Conservation (phyloP, 2,329 filamentous ascomycete genomes). For the Cytospora piceae region DNA sequence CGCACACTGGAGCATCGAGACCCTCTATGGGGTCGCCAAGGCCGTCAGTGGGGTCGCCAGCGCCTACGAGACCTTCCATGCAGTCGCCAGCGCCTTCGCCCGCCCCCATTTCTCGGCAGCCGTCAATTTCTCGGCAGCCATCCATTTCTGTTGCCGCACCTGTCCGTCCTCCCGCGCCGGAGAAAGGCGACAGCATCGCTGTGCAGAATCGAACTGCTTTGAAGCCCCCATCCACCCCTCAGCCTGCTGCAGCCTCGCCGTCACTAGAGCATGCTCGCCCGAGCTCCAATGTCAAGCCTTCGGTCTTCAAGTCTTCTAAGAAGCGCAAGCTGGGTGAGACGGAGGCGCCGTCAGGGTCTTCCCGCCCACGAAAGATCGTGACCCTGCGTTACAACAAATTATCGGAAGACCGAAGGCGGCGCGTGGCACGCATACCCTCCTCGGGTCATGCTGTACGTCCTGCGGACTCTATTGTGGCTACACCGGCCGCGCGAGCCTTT, state of each 20-base stretch:
- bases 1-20: slow-evolving; percentile 23
- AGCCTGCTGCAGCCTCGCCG: slow-evolving; percentile 11
- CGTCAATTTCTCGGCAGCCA: slow-evolving; percentile 28
- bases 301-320: slow-evolving; percentile 21
- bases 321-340: slow-evolving; percentile 29
- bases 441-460: slow-evolving; percentile 5
- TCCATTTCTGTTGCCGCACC: slow-evolving; percentile 28
- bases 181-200: slow-evolving; percentile 27
- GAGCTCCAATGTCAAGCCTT: slow-evolving; percentile 8
- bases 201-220: slow-evolving; percentile 24
- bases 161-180: slow-evolving; percentile 16
- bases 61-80: neutral
- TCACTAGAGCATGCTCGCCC: slow-evolving; percentile 20
- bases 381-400: slow-evolving; percentile 21
- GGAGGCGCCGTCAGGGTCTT: slow-evolving; percentile 13
- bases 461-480: slow-evolving; percentile 26
- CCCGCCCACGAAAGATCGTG: slow-evolving; percentile 17
- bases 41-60: slow-evolving; percentile 6
- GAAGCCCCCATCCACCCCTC: slow-evolving; percentile 17
- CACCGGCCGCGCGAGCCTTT: slow-evolving; percentile 24
- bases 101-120: slow-evolving; percentile 14
- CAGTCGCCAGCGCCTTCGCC: slow-evolving; percentile 18
- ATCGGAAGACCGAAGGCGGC: slow-evolving; percentile 11
- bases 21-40: slow-evolving; percentile 14
- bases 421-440: slow-evolving; percentile 17